Conservation (phyloP, 2,329 filamentous ascomycete species). For the Boeremia lycopersici region DNA sequence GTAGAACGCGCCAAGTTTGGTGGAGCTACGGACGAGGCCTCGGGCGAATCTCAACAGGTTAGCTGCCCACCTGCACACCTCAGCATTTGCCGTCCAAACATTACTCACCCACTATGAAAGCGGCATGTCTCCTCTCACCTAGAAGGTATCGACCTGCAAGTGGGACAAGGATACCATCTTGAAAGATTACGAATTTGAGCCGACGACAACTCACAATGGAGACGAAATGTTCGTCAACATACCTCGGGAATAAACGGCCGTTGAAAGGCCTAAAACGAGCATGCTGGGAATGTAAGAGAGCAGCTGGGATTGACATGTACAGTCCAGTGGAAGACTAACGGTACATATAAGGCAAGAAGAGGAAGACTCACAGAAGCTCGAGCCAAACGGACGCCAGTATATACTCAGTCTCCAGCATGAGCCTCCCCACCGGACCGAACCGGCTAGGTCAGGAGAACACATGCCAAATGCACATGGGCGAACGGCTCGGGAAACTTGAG, state of each 20-base stretch:
- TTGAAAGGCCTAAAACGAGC: constrained; percentile 36
- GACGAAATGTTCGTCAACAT: constrained; percentile 7
- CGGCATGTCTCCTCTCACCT: constrained; percentile 28
- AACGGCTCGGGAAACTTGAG: constrained; percentile 43
- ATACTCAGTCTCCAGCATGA: constrained; percentile 13
- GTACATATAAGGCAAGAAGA: constrained; percentile 38
- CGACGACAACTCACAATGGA: constrained; percentile 23
- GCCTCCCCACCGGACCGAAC: constrained; percentile 19
- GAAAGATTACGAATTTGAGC: neutral
- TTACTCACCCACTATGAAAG: constrained; percentile 43
- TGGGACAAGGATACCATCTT: neutral
- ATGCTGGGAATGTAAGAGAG: constrained; percentile 45
- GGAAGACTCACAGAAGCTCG: constrained; percentile 26
- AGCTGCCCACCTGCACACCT: constrained; percentile 23
- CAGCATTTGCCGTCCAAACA: constrained; percentile 35
- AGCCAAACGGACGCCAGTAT: constrained; percentile 23
- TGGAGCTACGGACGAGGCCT: constrained; percentile 34
- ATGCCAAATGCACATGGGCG: constrained; percentile 40
- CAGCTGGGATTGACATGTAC: neutral
- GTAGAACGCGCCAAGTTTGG: neutral
- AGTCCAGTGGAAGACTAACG: constrained; percentile 15
- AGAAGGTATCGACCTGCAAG: constrained; percentile 23
- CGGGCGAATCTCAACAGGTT: constrained; percentile 31
- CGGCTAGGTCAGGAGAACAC: constrained; percentile 24
- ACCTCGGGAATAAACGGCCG: constrained; percentile 33